These are phyloP conservation scores for Onygenales sp. DNA, from an alignment of 2,329 filamentous ascomycete genomes.

Conservation along the genomic window DNA sequence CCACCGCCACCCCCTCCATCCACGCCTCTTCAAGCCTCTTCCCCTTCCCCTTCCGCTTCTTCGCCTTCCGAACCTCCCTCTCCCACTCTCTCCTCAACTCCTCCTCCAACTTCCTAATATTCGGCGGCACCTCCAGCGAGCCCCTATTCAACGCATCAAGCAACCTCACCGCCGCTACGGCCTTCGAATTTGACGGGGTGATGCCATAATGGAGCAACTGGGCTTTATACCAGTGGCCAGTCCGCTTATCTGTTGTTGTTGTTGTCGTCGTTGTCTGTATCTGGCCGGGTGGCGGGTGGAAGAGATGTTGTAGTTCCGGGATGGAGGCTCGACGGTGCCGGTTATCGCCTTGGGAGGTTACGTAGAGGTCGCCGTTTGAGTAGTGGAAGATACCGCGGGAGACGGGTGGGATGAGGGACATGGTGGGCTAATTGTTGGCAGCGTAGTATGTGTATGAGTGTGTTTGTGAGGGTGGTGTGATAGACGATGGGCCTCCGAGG, in stretches of 20 bases:
- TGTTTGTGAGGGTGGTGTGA: no score
- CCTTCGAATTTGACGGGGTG: constrained; percentile 47
- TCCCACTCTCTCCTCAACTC: constrained; percentile 51
- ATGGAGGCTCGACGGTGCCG: constrained; percentile 38
- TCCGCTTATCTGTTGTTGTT: constrained; percentile 19
- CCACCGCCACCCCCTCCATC: constrained; percentile 37
- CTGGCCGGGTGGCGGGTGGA: constrained; percentile 22
- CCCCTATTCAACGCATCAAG: constrained; percentile 46
- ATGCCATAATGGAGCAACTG: constrained; percentile 56
- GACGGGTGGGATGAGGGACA: constrained; percentile 17
- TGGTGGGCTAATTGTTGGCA: background rate
- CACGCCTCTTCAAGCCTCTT: constrained; percentile 32
- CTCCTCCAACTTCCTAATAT: constrained; percentile 42
- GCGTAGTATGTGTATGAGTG: background rate
- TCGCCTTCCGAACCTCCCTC: constrained; percentile 42
- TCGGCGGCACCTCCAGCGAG: constrained; percentile 39
- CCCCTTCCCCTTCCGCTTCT: constrained; percentile 14
- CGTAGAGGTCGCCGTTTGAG: constrained; percentile 35
- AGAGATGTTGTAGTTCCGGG: constrained; percentile 37
- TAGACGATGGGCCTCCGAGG: no score
- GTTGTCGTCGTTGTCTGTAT: constrained; percentile 22
- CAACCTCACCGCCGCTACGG: constrained; percentile 49
- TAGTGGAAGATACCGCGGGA: constrained; percentile 35
- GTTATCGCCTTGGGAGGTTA: constrained; percentile 34
- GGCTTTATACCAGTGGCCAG: constrained; percentile 53